These are phyloP conservation scores for Melaleuca quinquenervia DNA, from an alignment of 345 rosid species.

Conservation along the genomic window DNA sequence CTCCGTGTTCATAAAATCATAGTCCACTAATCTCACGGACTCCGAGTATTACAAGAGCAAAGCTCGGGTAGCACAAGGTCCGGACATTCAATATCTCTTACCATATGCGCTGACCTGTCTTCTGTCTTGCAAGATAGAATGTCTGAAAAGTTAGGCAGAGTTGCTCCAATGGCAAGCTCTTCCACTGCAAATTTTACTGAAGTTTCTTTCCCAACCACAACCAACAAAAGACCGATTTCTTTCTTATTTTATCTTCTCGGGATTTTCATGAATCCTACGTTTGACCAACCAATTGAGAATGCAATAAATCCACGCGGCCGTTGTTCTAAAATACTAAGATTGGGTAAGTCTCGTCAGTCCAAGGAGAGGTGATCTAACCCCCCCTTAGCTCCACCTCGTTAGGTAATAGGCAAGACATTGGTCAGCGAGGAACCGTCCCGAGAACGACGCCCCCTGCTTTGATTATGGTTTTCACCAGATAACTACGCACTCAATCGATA, in stretches of 20 bases:
- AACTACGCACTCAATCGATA: neutral
- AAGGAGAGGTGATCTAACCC: neutral
- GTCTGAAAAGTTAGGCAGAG: neutral
- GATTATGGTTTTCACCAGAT: neutral
- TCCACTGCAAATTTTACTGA: neutral
- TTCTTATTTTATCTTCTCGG: too few species aligned
- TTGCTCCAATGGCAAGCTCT: neutral
- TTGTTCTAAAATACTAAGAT: neutral
- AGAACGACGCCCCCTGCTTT: neutral
- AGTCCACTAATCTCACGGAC: neutral
- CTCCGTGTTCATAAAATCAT: neutral
- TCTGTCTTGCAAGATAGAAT: neutral
- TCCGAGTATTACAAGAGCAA: neutral
- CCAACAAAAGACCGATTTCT: neutral
- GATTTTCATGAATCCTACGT: neutral
- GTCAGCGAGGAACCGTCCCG: neutral
- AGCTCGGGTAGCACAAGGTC: accelerated
- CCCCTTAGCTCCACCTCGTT: neutral
- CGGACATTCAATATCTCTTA: neutral
- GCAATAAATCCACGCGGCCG: neutral
- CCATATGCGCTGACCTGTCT: neutral
- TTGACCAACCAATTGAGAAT: neutral
- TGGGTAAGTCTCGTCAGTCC: neutral
- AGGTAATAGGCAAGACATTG: neutral
- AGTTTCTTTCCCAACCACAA: neutral